Percentiles rank a stretch among this genome's conserved stretches.
Conservation (phyloP, 2,329 filamentous ascomycete species). For the Aspergillus brunneoviolaceus region DNA sequence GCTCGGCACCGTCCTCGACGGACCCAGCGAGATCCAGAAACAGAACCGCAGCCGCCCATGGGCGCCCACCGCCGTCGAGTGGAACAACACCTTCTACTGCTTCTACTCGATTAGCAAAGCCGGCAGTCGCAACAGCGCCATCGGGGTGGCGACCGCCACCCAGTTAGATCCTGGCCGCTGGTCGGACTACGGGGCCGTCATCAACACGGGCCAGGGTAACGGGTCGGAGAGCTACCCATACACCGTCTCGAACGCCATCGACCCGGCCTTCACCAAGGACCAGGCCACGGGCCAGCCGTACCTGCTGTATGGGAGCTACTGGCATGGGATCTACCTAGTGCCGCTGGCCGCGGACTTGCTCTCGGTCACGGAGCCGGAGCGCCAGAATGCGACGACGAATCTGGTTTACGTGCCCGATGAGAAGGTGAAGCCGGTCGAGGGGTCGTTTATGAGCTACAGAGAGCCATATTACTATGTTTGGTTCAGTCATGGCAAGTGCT, state of each 20-base stretch:
- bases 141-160: slow-evolving; percentile 36
- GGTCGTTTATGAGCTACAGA: slow-evolving; percentile 37
- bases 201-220: slow-evolving; percentile 30
- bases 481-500: slow-evolving; percentile 43
- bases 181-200: slow-evolving; percentile 37
- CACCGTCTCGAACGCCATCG: slow-evolving; percentile 39
- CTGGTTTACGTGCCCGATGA: slow-evolving; percentile 25
- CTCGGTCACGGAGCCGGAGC: slow-evolving; percentile 23
- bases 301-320: slow-evolving; percentile 38
- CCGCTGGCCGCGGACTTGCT: slow-evolving; percentile 33
- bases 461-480: slow-evolving; percentile 41
- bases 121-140: slow-evolving; percentile 35
- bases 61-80: slow-evolving; percentile 35
- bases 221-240: slow-evolving; percentile 31
- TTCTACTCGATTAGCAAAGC: slow-evolving; percentile 34
- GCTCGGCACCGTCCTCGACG: slow-evolving; percentile 32
- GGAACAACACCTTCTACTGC: slow-evolving; percentile 36
- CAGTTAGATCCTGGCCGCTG: slow-evolving; percentile 26
- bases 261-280: slow-evolving; percentile 33
- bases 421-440: slow-evolving; percentile 32
- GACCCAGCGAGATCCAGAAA: slow-evolving; percentile 31
- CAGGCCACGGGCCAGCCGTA: slow-evolving; percentile 27
- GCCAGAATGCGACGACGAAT: slow-evolving; percentile 27
- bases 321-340: slow-evolving; percentile 38
- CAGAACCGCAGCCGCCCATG: slow-evolving; percentile 33